Base-by-base conservation (phyloP, 2,329 filamentous ascomycete species). In the Chrysoporthe deuterocubensis region DNA sequence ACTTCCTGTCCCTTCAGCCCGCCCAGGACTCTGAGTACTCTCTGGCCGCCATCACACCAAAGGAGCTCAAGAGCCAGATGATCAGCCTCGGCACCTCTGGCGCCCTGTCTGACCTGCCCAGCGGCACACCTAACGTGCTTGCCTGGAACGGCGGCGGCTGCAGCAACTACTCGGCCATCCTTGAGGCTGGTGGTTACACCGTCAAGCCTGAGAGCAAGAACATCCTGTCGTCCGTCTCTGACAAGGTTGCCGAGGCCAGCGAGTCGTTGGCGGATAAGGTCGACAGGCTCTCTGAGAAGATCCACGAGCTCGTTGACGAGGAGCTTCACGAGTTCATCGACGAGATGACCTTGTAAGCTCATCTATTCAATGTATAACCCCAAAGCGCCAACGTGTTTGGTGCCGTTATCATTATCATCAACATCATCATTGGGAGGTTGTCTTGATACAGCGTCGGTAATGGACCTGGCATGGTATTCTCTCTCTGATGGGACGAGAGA, bases 111-210 rank as follows among this genome's bases (percentile, higher is more conserved):
- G 94, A 96, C 75, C 90, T 99, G 64, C 95, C 95, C 72, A 85
- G 84, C 63, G 90, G 92, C 79, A 99, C 96, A 74, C 89, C 90
- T 79, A 99, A 99, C 88, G 86, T 97, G 78, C 93, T 99, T 71
- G 95, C 95, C 81, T 99, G 94, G 95, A 99, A 99, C 88, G 96
- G 96, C 79, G 96, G 94, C 83, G 96, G 96, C 77, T 92, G 89
- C 78, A 90, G 87, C 84, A 97, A 99, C 91, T 97, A 92, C 89
- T 87, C 88, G 70, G 85, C 92, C 75, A 97, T 97, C 76, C 81
- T 97, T 71, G 82, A 89, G 74, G 84, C 89, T 74, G 92, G 93
- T 76, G 84, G 88, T 76, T 95, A 94, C 85, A 85, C 87, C 74
- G 84, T 80, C 71, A 82, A 86, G 76, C 75, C 78, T 32, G 26